Conservation (phyloP, 2,329 filamentous ascomycete species). For the Monosporascus ibericus region DNA sequence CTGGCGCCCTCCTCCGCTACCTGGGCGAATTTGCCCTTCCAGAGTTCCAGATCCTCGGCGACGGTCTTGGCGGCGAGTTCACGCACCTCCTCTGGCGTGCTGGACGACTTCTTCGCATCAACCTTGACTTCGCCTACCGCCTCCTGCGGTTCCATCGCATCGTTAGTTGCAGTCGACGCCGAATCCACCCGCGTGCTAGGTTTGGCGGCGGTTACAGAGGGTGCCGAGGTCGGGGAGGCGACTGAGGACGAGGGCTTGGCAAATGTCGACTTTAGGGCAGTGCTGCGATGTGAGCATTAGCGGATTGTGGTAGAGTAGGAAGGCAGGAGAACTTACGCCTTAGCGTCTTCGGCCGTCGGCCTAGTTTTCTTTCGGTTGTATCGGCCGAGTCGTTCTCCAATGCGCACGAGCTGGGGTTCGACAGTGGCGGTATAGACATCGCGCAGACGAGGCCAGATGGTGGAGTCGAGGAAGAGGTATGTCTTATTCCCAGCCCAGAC, state of each 20-base stretch:
- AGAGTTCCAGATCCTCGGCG: conserved; percentile 69
- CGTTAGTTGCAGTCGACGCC: conserved; percentile 5
- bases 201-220: conserved; percentile 12
- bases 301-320: not conserved
- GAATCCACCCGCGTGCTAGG: conserved; percentile 17
- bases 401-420: conserved; percentile 88
- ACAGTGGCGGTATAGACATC: conserved; percentile 85
- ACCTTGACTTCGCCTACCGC: conserved; percentile 12
- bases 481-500: conserved; percentile 65
- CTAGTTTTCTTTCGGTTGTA: conserved; percentile 50
- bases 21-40: conserved; percentile 83
- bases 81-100: conserved; percentile 46
- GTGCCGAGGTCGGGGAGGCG: conserved; percentile 19
- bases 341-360: conserved; percentile 25
- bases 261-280: conserved; percentile 30
- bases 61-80: conserved; percentile 61
- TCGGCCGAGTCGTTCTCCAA: conserved; percentile 79
- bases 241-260: conserved; percentile 26
- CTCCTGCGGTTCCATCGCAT: conserved; percentile 17
- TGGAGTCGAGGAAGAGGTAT: conserved; percentile 65
- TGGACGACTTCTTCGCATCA: conserved; percentile 27
- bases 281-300: conserved; percentile 15
- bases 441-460: conserved; percentile 75
- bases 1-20: conserved; percentile 74
- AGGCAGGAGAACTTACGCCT: conserved; percentile 22